Percentiles rank a stretch among this genome's conserved stretches.
Evolutionary conservation across 176 grass and related monocot species (phyloP).

Genomic region (Hyparrhenia diplandra): DNA sequence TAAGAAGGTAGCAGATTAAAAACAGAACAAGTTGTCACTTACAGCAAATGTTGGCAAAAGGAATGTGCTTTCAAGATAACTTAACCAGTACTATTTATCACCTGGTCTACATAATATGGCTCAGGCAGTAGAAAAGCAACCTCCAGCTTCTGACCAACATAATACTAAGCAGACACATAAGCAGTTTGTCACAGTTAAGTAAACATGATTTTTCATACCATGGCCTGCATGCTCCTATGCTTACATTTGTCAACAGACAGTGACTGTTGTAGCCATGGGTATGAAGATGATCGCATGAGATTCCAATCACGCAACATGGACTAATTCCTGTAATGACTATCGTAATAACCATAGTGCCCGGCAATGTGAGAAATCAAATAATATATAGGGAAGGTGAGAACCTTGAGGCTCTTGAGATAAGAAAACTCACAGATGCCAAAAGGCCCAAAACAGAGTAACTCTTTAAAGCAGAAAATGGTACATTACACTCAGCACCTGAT

Average conservation of each 20-base stretch:
- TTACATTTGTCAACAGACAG: slow-evolving; percentile 45
- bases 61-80: slow-evolving; percentile 39
- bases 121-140: slow-evolving; percentile 42
- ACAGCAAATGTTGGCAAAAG: slow-evolving; percentile 52
- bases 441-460: slow-evolving; percentile 64
- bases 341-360: slow-evolving; percentile 33
- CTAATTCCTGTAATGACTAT: slow-evolving; percentile 64
- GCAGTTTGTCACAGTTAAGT: slow-evolving; percentile 45
- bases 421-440: slow-evolving; percentile 65
- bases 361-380: slow-evolving; percentile 64
- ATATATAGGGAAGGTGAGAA: slow-evolving; percentile 49
- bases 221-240: slow-evolving; percentile 46
- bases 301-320: slow-evolving; percentile 47
- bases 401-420: slow-evolving; percentile 49
- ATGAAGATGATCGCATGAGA: slow-evolving; percentile 36
- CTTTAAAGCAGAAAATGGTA: slow-evolving; percentile 66
- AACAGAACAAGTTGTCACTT: slow-evolving; percentile 39
- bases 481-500: slow-evolving; percentile 67
- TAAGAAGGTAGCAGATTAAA: slow-evolving; percentile 22
- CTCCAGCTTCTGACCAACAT: slow-evolving; percentile 54
- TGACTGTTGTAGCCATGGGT: slow-evolving; percentile 41
- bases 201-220: slow-evolving; percentile 59
- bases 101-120: slow-evolving; percentile 49
- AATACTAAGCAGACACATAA: slow-evolving; percentile 60
- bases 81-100: slow-evolving; percentile 51